Conservation (phyloP, 2,329 filamentous ascomycete species). For the Orbilia blumenaviensis region DNA sequence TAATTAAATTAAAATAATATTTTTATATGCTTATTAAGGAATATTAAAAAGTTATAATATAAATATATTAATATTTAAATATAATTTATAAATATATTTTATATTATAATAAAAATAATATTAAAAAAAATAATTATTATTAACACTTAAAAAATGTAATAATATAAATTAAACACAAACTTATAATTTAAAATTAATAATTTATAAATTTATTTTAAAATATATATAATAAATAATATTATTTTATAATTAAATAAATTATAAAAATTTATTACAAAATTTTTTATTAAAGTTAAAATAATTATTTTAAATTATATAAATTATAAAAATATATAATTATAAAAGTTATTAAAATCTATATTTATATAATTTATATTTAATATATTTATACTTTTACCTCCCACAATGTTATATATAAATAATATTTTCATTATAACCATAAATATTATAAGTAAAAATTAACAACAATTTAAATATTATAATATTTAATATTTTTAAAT, state of each 20-base stretch:
- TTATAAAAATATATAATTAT: not conserved
- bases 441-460: not conserved
- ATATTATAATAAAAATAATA: not conserved
- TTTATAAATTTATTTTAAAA: not conserved
- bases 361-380: not conserved
- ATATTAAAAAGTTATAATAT: not conserved
- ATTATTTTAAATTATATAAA: not conserved
- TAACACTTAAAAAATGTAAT: not conserved
- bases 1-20: not conserved
- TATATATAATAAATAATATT: not conserved
- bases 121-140: not conserved
- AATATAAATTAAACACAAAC: not conserved
- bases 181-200: not conserved
- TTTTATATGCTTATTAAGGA: not conserved
- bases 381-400: not conserved
- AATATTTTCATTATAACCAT: not conserved
- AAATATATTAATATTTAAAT: not conserved
- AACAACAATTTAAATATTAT: not conserved
- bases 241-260: not conserved
- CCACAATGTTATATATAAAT: not conserved
- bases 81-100: not conserved
- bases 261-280: not conserved
- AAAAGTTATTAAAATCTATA: not conserved
- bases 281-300: no score
- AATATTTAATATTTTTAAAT: not conserved